These are phyloP conservation scores for Rhodamnia rubescens DNA, from an alignment of 345 rosid genomes.

Conservation along the genomic window DNA sequence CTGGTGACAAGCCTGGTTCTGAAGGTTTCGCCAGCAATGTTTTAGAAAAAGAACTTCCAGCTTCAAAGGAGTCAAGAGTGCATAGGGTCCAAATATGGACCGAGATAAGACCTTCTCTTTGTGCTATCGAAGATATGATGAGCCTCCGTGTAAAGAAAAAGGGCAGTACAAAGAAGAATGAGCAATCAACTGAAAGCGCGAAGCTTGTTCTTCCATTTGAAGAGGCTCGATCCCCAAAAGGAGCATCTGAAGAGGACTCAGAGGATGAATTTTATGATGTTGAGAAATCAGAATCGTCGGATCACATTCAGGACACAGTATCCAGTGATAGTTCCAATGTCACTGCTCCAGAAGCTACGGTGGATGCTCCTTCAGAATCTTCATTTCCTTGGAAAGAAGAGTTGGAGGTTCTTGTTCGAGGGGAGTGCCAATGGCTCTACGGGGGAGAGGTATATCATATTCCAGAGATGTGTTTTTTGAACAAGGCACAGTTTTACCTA, in stretches of 20 bases:
- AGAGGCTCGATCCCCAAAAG: conserved; percentile 54
- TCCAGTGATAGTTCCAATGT: conserved; percentile 36
- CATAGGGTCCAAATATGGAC: conserved; percentile 71
- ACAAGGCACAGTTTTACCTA: background rate
- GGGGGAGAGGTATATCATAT: conserved; percentile 74
- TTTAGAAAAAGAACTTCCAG: conserved; percentile 16
- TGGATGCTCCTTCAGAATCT: conserved; percentile 32
- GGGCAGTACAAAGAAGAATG: conserved; percentile 26
- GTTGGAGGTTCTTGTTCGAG: conserved; percentile 92
- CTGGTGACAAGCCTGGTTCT: conserved; percentile 21
- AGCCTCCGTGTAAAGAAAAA: conserved; percentile 64
- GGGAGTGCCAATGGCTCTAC: conserved; percentile 98
- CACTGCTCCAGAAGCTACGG: conserved; percentile 22
- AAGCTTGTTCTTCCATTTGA: conserved; percentile 34
- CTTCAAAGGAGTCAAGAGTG: conserved; percentile 18
- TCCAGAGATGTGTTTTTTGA: background rate
- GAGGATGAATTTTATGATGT: conserved; percentile 97
- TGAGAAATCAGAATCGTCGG: conserved; percentile 66
- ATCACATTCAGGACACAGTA: too few relatives aligned
- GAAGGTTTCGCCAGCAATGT: conserved; percentile 22
- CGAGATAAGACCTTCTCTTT: conserved; percentile 78
- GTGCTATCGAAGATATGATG: conserved; percentile 77
- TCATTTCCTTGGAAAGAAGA: conserved; percentile 84
- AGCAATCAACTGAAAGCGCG: conserved; percentile 30
- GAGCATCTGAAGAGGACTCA: conserved; percentile 78